Conservation (phyloP, 345 rosid genomes). For the Citrus trifoliata region DNA sequence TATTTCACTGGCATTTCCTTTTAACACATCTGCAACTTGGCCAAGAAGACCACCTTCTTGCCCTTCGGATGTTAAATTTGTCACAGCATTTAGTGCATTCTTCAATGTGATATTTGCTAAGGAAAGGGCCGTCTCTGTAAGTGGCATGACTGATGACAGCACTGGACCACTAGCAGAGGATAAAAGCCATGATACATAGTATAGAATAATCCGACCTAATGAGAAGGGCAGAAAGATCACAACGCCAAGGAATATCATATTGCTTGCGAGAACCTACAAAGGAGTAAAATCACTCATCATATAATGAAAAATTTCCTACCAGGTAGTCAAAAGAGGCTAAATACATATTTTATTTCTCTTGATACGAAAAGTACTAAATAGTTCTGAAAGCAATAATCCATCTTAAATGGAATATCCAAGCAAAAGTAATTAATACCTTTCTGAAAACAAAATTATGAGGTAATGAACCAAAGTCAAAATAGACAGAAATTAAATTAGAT, state of each 20-base stretch:
- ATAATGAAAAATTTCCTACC: not conserved
- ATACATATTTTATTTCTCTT: not conserved
- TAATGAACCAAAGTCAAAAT: not conserved
- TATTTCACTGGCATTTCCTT: conserved; percentile 60
- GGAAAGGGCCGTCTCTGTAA: conserved; percentile 63
- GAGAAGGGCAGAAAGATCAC: conserved; percentile 93
- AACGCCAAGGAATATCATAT: conserved; percentile 98
- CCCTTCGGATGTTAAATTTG: conserved; percentile 73
- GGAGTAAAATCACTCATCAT: conserved; percentile 12
- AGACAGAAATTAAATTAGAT: not conserved
- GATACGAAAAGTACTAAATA: not conserved
- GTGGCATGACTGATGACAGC: conserved; percentile 59
- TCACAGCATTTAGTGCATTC: conserved; percentile 65
- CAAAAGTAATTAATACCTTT: not conserved
- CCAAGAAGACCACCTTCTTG: conserved; percentile 55
- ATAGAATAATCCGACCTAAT: conserved; percentile 72
- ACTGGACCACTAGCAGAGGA: conserved; percentile 76
- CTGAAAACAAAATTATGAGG: not conserved
- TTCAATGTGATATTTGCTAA: conserved; percentile 71
- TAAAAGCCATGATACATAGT: conserved; percentile 74
- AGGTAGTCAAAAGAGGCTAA: not conserved
- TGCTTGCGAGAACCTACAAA: conserved; percentile 95
- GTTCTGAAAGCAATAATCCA: not conserved
- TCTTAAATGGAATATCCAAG: not conserved
- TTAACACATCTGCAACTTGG: conserved; percentile 59